Evolutionary conservation across 2,329 filamentous ascomycete species (phyloP), one percentile per base, ranked within the genome.

Genomic region (Rugonectria rugulosa): DNA sequence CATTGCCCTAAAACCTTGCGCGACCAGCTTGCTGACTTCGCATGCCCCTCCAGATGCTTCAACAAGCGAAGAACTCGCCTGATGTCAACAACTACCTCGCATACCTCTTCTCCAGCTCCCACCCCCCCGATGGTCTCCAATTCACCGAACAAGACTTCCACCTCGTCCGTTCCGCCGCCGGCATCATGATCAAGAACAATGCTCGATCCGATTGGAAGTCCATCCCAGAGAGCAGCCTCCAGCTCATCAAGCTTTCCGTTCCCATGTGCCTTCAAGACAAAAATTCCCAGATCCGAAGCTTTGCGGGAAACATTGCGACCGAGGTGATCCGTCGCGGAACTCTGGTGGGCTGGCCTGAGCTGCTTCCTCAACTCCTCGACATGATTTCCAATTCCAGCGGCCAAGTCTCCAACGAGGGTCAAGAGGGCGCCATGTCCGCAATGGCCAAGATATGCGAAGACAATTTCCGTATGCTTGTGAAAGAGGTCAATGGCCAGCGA

Each of bases 71-170:
- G 73, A 79, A 82, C 47, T 95, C 91, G 10, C 93, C 93, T 43
- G 94, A 98, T 73, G 91, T 97, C 80, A 94, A 96, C 80, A 98
- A 98, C 77, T 99, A 99, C 75, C 87, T 99, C 38, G 90, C 91
- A 65, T 97, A 90, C 75, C 85, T 99, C 60, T 91, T 96, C 75
- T 91, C 90, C 57, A 92, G 85, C 66, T 73, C 85, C 53, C 81
- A 87, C 61, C 79, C 81, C 45, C 85, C 89, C 41, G 75, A 79
- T 53, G 86, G 80, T 60, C 78, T 90, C 70, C 79, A 79, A 64
- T 83, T 85, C 65, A 83, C 81, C 47, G 69, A 79, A 63, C 70
- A 82, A 61, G 80, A 90, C 71, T 88, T 92, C 77, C 84, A 89
- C 72, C 78, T 91, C 45, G 88, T 96, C 58, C 89, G 95, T 61